phyloP scores from a whole-genome alignment of 2,329 filamentous ascomycete genomes.

The Exutisphaerella laricina region DNA sequence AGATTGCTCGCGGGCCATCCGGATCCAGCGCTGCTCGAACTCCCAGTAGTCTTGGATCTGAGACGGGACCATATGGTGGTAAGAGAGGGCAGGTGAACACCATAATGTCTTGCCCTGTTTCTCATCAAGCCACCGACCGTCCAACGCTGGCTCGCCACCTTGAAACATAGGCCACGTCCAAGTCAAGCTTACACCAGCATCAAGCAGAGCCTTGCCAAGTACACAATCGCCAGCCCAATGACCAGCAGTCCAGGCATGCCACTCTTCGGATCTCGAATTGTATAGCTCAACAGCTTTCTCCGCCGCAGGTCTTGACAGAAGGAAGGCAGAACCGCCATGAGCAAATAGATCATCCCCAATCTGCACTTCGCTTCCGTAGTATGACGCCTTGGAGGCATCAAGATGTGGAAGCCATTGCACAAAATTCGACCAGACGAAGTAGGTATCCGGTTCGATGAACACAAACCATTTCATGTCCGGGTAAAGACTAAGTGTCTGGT shows the following conservation, averaged over 20 bases:
- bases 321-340: constrained; percentile 40
- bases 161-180: constrained; percentile 41
- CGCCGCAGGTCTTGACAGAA: constrained; percentile 40
- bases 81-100: constrained; percentile 40
- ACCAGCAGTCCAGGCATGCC: constrained; percentile 38
- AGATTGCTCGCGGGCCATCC: background rate
- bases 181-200: constrained; percentile 40
- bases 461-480: constrained; percentile 53
- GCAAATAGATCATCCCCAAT: constrained; percentile 39
- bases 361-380: constrained; percentile 51
- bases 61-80: constrained; percentile 29
- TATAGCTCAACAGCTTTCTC: constrained; percentile 35
- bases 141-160: constrained; percentile 35
- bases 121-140: constrained; percentile 35
- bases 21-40: constrained; percentile 29
- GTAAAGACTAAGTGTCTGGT: constrained; percentile 29
- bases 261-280: constrained; percentile 36
- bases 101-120: constrained; percentile 32
- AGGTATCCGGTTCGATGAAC: constrained; percentile 57
- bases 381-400: constrained; percentile 45
- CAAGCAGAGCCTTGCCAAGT: constrained; percentile 44
- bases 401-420: constrained; percentile 49
- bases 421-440: constrained; percentile 50
- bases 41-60: constrained; percentile 26
- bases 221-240: constrained; percentile 53